Conservation (phyloP, 176 grass and related monocot species). For the Musa itinerans region DNA sequence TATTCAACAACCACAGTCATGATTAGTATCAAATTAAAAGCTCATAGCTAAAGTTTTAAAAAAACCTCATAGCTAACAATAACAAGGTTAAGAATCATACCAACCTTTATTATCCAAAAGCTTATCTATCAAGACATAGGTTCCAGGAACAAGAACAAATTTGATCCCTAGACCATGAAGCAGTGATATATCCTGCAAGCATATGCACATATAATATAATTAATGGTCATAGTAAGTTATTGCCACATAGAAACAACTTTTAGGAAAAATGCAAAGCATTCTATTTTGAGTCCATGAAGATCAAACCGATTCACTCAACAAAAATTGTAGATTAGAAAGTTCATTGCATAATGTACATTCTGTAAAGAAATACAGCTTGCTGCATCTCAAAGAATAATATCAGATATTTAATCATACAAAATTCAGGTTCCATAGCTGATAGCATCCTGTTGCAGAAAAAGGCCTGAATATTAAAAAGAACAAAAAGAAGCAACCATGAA, state of each 20-base stretch:
- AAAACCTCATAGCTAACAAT: not conserved
- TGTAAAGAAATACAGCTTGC: not conserved
- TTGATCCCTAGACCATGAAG: conserved; percentile 95
- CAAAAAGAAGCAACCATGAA: too few species aligned
- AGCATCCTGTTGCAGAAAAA: too few species aligned
- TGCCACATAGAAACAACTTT: not conserved
- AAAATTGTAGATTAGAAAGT: not conserved
- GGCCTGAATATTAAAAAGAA: too few species aligned
- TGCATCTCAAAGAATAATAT: not conserved
- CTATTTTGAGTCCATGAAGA: not conserved
- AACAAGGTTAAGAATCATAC: not conserved
- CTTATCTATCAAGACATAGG: conserved; percentile 89
- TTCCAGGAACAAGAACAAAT: conserved; percentile 94
- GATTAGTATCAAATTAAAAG: not conserved
- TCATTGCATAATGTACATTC: not conserved
- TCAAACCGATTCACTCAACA: not conserved
- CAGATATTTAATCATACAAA: too few species aligned
- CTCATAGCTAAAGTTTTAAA: not conserved
- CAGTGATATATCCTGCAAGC: conserved; percentile 77
- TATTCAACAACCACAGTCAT: not conserved
- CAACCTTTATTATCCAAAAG: conserved; percentile 71
- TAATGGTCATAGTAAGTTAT: not conserved
- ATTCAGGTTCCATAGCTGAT: too few species aligned
- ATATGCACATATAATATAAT: conserved; percentile 11
- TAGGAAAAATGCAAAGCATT: not conserved